These are phyloP conservation scores for Fusarium tupiense DNA, from an alignment of 2,329 filamentous ascomycete species.

Conservation along the genomic window DNA sequence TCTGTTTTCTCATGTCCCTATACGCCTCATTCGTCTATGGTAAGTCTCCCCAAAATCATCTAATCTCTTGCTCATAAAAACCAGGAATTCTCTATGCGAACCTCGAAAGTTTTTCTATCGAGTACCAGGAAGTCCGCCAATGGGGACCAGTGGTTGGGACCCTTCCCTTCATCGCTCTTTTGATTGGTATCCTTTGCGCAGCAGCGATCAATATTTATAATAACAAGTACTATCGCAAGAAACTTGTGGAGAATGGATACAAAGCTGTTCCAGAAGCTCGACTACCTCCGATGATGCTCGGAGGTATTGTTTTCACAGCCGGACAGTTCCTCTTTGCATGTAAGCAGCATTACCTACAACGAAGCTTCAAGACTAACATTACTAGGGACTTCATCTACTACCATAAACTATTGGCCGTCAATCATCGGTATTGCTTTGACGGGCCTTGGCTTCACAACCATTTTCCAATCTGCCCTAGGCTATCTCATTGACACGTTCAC, in stretches of 20 bases:
- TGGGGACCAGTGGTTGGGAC: neutral
- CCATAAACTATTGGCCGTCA: neutral
- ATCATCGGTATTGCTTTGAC: neutral
- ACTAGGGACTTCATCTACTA: neutral
- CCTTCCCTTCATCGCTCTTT: neutral
- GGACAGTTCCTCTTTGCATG: neutral
- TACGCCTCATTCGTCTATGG: neutral
- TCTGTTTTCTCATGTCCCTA: neutral
- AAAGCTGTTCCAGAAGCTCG: neutral
- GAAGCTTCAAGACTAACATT: neutral
- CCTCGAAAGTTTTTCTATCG: neutral
- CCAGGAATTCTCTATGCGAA: neutral
- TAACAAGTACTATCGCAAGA: neutral
- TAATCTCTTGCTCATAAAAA: fast-evolving
- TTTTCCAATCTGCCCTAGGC: neutral
- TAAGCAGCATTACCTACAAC: fast-evolving
- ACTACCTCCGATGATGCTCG: neutral
- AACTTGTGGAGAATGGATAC: neutral
- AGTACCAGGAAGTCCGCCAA: neutral
- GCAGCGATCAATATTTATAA: neutral
- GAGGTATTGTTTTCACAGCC: neutral
- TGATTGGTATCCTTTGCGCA: neutral
- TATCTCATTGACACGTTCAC: conserved; percentile 4
- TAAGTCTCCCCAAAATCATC: fast-evolving
- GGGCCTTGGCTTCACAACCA: neutral